phyloP scores from a whole-genome alignment of 2,329 filamentous ascomycete genomes.

The Fonsecaea multimorphosa region DNA sequence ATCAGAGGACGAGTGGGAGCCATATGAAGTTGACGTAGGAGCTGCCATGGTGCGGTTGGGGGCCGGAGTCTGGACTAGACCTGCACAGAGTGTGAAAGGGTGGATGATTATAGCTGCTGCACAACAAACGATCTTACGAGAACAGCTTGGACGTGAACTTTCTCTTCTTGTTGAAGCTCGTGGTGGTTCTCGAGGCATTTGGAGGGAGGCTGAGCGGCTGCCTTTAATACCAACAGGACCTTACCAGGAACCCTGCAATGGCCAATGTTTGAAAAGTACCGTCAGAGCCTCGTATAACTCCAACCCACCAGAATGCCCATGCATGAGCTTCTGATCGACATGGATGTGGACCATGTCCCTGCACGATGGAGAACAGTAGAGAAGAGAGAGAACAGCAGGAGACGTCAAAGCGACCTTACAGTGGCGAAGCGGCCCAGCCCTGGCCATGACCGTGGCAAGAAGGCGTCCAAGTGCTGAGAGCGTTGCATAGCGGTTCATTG shows the following conservation, averaged over 20 bases:
- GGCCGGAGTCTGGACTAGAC: not conserved
- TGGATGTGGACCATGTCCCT: not conserved
- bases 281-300: not conserved
- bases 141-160: not conserved
- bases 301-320: conserved; percentile 4
- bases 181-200: not conserved
- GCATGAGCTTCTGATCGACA: not conserved
- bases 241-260: not conserved
- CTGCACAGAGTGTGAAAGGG: not conserved
- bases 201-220: not conserved
- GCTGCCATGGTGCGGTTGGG: conserved; percentile 6
- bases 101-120: not conserved
- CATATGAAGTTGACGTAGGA: not conserved
- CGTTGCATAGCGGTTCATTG: not conserved
- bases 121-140: conserved; percentile 1
- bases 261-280: conserved; percentile 1
- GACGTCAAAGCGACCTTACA: not conserved
- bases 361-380: not conserved
- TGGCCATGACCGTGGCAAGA: not conserved
- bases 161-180: not conserved
- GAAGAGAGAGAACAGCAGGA: not conserved
- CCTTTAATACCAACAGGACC: not conserved
- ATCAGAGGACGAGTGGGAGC: not conserved
- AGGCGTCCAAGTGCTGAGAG: not conserved
- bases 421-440: not conserved